phyloP scores from a whole-genome alignment of 345 rosid species.

The Ceriops tagal region DNA sequence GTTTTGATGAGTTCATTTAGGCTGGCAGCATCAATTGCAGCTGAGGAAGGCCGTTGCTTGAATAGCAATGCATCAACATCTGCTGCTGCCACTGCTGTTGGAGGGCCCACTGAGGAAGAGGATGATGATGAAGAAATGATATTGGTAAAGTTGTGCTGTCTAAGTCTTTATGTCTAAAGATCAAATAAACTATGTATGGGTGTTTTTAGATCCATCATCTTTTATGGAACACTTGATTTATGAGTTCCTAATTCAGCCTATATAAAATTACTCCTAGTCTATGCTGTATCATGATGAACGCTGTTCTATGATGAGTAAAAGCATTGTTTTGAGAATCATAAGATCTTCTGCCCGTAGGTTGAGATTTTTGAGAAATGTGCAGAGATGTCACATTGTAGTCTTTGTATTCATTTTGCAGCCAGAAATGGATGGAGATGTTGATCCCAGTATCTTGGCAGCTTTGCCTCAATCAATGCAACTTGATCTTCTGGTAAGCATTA shows the following conservation, averaged over 20 bases:
- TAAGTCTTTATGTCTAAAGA: neutral
- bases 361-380: neutral
- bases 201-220: neutral
- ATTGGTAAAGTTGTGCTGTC: conserved; percentile 14
- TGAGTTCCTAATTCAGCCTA: neutral
- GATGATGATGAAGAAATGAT: conserved; percentile 52
- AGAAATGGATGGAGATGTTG: conserved; percentile 21
- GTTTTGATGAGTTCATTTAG: conserved; percentile 40
- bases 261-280: neutral
- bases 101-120: conserved; percentile 4
- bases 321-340: neutral
- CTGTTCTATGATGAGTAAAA: neutral
- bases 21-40: conserved; percentile 66
- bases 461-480: conserved; percentile 25
- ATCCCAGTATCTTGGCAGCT: conserved; percentile 25
- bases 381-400: neutral
- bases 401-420: conserved; percentile 14
- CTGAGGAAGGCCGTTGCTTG: conserved; percentile 42
- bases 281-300: neutral
- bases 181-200: neutral
- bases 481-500: neutral
- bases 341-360: neutral
- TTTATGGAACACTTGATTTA: neutral
- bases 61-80: conserved; percentile 40
- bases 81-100: conserved; percentile 38